These are phyloP conservation scores for Catharanthus roseus DNA, from an alignment of 257 asterid species.

Conservation along the genomic window DNA sequence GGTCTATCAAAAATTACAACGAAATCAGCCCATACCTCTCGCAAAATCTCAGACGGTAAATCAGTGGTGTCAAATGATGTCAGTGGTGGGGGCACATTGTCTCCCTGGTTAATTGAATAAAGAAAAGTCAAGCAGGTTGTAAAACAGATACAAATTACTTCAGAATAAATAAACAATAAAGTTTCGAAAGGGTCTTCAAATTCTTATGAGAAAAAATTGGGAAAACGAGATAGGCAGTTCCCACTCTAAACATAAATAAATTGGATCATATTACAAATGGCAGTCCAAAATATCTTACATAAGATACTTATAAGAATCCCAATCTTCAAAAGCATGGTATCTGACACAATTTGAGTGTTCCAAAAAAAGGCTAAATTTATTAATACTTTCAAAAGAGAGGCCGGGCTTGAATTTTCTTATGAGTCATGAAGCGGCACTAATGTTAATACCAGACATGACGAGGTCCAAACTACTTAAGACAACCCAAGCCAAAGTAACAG, in stretches of 20 bases:
- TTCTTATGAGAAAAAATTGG: not conserved
- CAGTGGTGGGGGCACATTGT: slow-evolving; percentile 73
- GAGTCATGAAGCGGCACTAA: not conserved
- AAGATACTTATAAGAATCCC: not conserved
- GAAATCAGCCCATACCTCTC: slow-evolving; percentile 65
- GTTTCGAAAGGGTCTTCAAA: not conserved
- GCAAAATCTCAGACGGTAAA: slow-evolving; percentile 75
- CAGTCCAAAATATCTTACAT: not conserved
- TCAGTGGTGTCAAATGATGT: slow-evolving; percentile 71
- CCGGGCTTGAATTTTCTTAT: not conserved
- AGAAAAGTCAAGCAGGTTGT: slow-evolving; percentile 1
- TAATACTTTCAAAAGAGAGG: not conserved
- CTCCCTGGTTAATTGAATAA: slow-evolving; percentile 54
- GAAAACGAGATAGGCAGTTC: not conserved
- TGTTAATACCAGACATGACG: not conserved
- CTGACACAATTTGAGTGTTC: not conserved
- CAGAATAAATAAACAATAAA: not conserved
- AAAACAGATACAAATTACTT: slow-evolving; percentile 11
- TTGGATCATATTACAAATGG: not conserved
- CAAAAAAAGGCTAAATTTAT: not conserved
- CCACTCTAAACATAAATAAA: not conserved
- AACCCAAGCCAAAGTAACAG: not conserved
- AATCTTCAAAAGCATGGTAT: not conserved
- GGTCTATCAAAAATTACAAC: slow-evolving; percentile 16
- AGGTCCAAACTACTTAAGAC: not conserved